Conservation (phyloP, 192 early-diverging fungal species). For the Phlyctochytrium arcticum region DNA sequence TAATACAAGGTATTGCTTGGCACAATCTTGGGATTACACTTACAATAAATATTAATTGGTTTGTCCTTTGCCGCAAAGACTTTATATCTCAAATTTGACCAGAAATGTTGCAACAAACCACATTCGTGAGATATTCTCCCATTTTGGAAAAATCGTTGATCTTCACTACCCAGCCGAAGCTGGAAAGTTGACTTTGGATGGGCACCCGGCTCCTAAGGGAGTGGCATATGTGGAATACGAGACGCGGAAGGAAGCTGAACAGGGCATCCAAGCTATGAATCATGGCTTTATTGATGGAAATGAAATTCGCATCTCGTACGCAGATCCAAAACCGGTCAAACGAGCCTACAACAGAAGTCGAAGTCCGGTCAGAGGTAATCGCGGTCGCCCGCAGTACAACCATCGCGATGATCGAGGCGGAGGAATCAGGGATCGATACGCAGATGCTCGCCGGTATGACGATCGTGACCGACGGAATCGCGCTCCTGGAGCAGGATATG, state of each 20-base stretch:
- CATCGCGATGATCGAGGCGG: no score
- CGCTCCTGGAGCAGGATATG: no score
- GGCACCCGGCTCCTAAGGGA: not conserved
- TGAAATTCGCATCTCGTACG: not conserved
- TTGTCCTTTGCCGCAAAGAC: no score
- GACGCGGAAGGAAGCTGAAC: conserved; percentile 19
- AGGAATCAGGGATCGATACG: not conserved
- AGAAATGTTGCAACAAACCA: conserved; percentile 17
- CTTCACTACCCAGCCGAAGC: not conserved
- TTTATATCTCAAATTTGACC: conserved; percentile 10
- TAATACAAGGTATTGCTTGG: not conserved
- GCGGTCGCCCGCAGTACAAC: no score
- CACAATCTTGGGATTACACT: no score
- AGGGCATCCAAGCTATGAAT: conserved; percentile 21
- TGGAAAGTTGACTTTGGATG: not conserved
- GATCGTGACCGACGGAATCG: no score
- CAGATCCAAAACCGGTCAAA: not conserved
- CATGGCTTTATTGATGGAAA: conserved; percentile 30
- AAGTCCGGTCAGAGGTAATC: not conserved
- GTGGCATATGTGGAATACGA: conserved; percentile 24
- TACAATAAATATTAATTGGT: no score
- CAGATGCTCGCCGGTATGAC: not conserved
- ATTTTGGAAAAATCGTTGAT: conserved; percentile 11
- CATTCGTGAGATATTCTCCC: conserved; percentile 16
- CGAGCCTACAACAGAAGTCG: not conserved